phyloP scores from a whole-genome alignment of 495 filamentous ascomycete species.

The Staphylotrichum tortipilum region DNA sequence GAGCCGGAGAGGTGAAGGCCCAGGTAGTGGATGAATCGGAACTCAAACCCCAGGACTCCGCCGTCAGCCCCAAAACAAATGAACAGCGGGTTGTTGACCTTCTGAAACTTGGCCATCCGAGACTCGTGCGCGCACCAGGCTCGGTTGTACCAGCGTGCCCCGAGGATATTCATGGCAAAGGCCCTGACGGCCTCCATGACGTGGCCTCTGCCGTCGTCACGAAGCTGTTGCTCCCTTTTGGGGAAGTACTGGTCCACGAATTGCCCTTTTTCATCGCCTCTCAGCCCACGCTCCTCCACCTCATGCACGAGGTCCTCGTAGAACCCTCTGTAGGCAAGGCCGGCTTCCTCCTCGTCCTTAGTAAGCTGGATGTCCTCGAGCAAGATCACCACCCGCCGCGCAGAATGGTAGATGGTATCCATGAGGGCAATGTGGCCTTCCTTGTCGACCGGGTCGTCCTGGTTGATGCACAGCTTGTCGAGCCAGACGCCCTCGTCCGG shows the following conservation, averaged over 20 bases:
- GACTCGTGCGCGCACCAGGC: constrained; percentile 24
- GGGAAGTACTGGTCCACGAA: constrained; percentile 14
- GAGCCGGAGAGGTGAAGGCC: neutral
- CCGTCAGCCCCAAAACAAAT: constrained; percentile 14
- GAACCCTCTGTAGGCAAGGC: constrained; percentile 8
- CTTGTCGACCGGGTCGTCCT: constrained; percentile 20
- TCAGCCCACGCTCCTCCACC: neutral
- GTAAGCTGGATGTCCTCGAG: constrained; percentile 19
- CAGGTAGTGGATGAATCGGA: constrained; percentile 16
- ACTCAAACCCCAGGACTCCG: constrained; percentile 16
- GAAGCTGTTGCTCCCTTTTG: neutral
- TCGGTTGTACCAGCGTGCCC: constrained; percentile 16
- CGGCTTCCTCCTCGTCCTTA: constrained; percentile 11
- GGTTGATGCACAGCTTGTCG: constrained; percentile 29
- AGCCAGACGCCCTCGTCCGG: constrained; percentile 21
- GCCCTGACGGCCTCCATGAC: neutral
- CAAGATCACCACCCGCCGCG: constrained; percentile 14
- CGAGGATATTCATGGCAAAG: constrained; percentile 15
- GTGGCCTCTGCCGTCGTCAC: neutral
- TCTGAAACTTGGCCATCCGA: constrained; percentile 8
- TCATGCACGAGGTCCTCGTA: constrained; percentile 7
- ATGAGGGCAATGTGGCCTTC: constrained; percentile 20
- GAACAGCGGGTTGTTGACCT: constrained; percentile 18
- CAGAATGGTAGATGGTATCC: constrained; percentile 21
- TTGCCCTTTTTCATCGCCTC: constrained; percentile 3